A percentile compares a stretch with the other conserved stretches of the same genome.
Conservation (phyloP, 192 early-diverging fungal species). For the Entophlyctis helioformis region DNA sequence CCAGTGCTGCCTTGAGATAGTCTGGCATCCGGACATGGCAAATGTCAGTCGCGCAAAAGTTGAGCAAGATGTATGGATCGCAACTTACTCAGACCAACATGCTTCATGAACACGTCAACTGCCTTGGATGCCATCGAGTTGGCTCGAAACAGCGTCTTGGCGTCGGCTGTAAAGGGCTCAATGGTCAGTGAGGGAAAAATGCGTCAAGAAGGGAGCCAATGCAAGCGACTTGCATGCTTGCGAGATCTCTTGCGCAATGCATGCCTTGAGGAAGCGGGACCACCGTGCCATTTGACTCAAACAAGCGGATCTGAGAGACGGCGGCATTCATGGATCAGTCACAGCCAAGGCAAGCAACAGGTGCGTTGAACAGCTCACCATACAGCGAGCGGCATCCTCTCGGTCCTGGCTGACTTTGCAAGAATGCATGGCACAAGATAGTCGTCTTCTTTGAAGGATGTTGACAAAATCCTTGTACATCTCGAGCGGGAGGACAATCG, state of each 20-base stretch:
- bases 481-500: constrained; percentile 5
- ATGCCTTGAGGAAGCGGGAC: neutral
- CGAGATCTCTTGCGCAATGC: neutral
- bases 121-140: constrained; percentile 20
- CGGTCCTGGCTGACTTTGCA: constrained; percentile 16
- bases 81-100: constrained; percentile 2
- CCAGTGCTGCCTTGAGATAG: constrained; percentile 6
- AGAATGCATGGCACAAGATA: constrained; percentile 6
- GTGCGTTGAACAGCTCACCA: too few species aligned
- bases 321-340: neutral
- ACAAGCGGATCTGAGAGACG: neutral
- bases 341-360: too few species aligned
- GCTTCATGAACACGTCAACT: constrained; percentile 14
- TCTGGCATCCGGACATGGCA: neutral
- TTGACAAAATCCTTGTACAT: constrained; percentile 9
- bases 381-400: constrained; percentile 9
- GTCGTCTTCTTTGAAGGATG: constrained; percentile 2
- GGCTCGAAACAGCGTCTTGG: constrained; percentile 10
- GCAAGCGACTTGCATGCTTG: neutral
- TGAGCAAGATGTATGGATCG: too few species aligned
- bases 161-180: neutral
- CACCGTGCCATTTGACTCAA: neutral
- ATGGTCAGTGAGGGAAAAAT: neutral
- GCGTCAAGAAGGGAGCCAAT: too few species aligned
- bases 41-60: too few species aligned